phyloP scores from a whole-genome alignment of 2,329 filamentous ascomycete genomes.

The Chaetothyriales sp. region DNA sequence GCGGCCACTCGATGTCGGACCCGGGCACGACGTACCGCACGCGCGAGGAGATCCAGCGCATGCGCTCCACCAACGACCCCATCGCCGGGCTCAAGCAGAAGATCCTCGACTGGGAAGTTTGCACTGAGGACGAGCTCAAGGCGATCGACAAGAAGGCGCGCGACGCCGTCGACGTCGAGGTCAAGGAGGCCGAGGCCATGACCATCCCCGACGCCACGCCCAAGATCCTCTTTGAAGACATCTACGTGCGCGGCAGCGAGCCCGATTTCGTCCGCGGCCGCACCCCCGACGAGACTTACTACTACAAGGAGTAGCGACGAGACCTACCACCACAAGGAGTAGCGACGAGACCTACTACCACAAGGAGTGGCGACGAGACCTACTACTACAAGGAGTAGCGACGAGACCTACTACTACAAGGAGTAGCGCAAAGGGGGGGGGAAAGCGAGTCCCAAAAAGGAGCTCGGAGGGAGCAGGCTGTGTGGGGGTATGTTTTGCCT shows the following conservation, averaged over 20 bases:
- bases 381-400: constrained; percentile 49
- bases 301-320: constrained; percentile 37
- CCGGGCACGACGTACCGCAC: constrained; percentile 98
- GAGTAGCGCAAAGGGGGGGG: neutral
- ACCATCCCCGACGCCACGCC: constrained; percentile 59
- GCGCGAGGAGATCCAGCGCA: constrained; percentile 98
- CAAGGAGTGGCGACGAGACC: constrained; percentile 56
- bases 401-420: no score
- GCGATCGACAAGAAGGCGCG: constrained; percentile 86
- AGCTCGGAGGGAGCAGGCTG: no score
- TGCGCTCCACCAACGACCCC: constrained; percentile 96
- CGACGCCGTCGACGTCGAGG: constrained; percentile 73
- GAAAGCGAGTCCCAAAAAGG: neutral
- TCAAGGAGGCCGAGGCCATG: constrained; percentile 83
- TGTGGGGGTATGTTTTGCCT: no score
- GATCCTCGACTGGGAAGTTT: constrained; percentile 88
- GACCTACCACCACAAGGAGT: no score
- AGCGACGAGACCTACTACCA: neutral
- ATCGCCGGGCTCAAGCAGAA: constrained; percentile 97
- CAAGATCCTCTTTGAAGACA: constrained; percentile 88
- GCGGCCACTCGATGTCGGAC: constrained; percentile 99
- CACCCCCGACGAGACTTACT: constrained; percentile 85
- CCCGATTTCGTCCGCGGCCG: constrained; percentile 77
- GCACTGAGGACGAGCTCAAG: constrained; percentile 92
- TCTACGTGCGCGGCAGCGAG: constrained; percentile 81